Percentiles rank a stretch among this genome's conserved stretches.
phyloP scores from a whole-genome alignment of 441 rosid genomes.

The Mallotus repandus region DNA sequence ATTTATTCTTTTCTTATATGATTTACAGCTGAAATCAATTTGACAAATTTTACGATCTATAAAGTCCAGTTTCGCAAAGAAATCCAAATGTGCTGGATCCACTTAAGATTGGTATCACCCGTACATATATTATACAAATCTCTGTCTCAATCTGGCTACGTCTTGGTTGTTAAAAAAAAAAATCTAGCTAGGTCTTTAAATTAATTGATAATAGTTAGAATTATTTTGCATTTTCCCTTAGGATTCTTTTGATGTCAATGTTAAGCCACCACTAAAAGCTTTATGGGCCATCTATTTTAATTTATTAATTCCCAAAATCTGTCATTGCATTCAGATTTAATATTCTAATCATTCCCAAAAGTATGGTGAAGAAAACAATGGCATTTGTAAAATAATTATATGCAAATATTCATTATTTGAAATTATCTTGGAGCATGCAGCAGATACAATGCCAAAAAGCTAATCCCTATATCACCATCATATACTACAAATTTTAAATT shows the following conservation, averaged over 20 bases:
- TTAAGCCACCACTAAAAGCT: conserved; percentile 6
- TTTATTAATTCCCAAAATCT: background rate
- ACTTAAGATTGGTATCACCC: background rate
- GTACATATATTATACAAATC: no score
- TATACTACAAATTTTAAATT: conserved; percentile 23
- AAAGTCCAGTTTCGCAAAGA: background rate
- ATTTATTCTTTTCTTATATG: no score
- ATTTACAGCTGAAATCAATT: no score
- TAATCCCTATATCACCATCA: conserved; percentile 15
- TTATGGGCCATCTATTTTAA: background rate
- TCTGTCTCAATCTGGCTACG: background rate
- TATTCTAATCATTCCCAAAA: conserved; percentile 24
- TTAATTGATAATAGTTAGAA: background rate
- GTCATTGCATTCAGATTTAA: background rate
- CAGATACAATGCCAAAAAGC: conserved; percentile 24
- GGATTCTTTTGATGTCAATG: conserved; percentile 30
- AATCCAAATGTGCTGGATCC: background rate
- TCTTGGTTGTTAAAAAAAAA: no score
- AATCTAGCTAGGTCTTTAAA: conserved; percentile 4
- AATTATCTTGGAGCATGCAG: conserved; percentile 22
- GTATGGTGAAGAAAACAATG: conserved; percentile 46
- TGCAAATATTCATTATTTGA: background rate
- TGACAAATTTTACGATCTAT: no score
- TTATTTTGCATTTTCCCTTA: conserved; percentile 1
- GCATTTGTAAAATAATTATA: conserved; percentile 14